Evolutionary conservation across 768 basidiomycete species (phyloP).

Genomic region (Kwoniella bestiolae): DNA sequence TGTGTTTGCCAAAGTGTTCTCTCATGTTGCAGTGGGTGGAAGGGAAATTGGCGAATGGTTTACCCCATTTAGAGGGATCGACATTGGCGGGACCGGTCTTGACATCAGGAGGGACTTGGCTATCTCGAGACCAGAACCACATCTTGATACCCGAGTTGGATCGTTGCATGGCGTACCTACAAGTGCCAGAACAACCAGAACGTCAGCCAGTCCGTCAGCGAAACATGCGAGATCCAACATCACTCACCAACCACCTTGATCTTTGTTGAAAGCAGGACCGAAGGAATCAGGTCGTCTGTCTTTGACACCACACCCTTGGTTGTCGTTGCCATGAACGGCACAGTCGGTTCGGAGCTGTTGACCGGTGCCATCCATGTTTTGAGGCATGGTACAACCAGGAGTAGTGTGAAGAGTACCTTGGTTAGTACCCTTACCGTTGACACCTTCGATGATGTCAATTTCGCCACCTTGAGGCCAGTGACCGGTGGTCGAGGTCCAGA

Average conservation of each 20-base stretch:
- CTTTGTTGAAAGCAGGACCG: constrained; percentile 20
- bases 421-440: constrained; percentile 58
- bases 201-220: not conserved
- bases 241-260: constrained; percentile 18
- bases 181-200: not conserved
- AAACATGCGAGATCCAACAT: too few species aligned
- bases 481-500: constrained; percentile 18
- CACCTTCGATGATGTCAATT: constrained; percentile 60
- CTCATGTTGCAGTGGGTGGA: constrained; percentile 15
- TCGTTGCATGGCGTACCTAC: constrained; percentile 21
- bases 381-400: constrained; percentile 39
- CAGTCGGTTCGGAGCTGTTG: constrained; percentile 12
- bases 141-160: constrained; percentile 13
- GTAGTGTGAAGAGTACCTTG: constrained; percentile 60
- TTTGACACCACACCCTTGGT: constrained; percentile 18
- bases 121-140: constrained; percentile 24
- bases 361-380: constrained; percentile 13
- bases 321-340: constrained; percentile 2
- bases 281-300: constrained; percentile 13
- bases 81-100: constrained; percentile 7
- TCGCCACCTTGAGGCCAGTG: constrained; percentile 50
- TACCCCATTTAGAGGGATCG: constrained; percentile 19
- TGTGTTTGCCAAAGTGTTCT: constrained; percentile 14
- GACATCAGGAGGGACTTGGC: constrained; percentile 9
- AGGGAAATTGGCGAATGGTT: constrained; percentile 22